phyloP scores from a whole-genome alignment of 257 asterid species.

The Perilla frutescens region DNA sequence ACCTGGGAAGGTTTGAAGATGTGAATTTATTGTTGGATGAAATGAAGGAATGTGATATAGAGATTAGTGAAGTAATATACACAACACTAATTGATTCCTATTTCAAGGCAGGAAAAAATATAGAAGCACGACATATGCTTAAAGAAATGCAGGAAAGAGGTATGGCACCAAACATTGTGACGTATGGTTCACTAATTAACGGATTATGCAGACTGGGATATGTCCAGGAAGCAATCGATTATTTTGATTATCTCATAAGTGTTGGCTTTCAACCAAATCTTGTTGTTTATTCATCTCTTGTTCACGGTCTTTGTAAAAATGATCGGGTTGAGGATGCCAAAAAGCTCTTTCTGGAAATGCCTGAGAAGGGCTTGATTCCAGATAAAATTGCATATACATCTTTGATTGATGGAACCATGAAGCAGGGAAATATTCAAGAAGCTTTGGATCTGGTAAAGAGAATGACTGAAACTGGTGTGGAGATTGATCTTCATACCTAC shows the following conservation, averaged over 20 bases:
- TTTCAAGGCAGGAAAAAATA: slow-evolving; percentile 72
- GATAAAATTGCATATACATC: slow-evolving; percentile 74
- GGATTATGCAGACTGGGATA: slow-evolving; percentile 79
- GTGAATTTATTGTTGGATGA: slow-evolving; percentile 61
- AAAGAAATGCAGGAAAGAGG: slow-evolving; percentile 73
- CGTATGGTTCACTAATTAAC: slow-evolving; percentile 63
- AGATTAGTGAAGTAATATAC: slow-evolving; percentile 67
- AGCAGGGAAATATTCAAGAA: slow-evolving; percentile 67
- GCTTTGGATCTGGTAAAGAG: slow-evolving; percentile 68
- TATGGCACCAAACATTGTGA: slow-evolving; percentile 62
- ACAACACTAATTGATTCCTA: slow-evolving; percentile 72
- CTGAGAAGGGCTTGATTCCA: slow-evolving; percentile 63
- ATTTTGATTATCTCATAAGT: slow-evolving; percentile 54
- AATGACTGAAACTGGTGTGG: slow-evolving; percentile 65
- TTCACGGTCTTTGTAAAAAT: slow-evolving; percentile 75
- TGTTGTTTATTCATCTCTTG: slow-evolving; percentile 69
- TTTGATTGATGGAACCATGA: slow-evolving; percentile 70
- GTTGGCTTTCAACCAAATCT: slow-evolving; percentile 71
- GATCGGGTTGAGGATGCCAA: slow-evolving; percentile 60
- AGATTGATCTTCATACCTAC: slow-evolving; percentile 80
- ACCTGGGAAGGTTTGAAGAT: slow-evolving; percentile 64
- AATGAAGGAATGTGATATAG: slow-evolving; percentile 66
- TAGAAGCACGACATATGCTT: slow-evolving; percentile 67
- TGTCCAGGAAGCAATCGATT: slow-evolving; percentile 69
- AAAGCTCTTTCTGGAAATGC: slow-evolving; percentile 70